A percentile compares a stretch with the other conserved stretches of the same genome.
phyloP scores from a whole-genome alignment of 192 early-diverging fungal species.

The Funneliformis mosseae region DNA sequence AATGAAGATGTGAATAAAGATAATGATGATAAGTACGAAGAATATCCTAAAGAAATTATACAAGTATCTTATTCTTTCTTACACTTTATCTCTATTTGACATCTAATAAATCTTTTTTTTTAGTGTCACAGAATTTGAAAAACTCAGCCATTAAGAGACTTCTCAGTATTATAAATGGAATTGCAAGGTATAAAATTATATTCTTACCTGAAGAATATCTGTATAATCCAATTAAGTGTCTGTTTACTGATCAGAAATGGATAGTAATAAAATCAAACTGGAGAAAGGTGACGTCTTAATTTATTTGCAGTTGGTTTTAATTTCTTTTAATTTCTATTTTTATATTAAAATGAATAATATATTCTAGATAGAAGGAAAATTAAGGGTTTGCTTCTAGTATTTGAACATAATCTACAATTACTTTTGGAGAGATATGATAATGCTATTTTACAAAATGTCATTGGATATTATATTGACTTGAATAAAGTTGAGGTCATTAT shows the following conservation, averaged over 20 bases:
- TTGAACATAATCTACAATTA: background rate
- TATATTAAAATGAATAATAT: background rate
- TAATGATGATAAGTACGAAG: too few relatives aligned
- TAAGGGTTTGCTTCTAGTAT: background rate
- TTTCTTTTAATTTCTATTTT: background rate
- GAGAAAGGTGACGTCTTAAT: background rate
- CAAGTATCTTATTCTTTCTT: too few relatives aligned
- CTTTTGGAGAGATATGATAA: background rate
- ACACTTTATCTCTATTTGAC: too few relatives aligned
- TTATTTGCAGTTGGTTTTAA: conserved; percentile 7
- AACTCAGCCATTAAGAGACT: too few relatives aligned
- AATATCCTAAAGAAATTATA: too few relatives aligned
- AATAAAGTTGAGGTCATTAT: too few relatives aligned
- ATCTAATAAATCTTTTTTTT: too few relatives aligned
- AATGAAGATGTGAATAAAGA: too few relatives aligned
- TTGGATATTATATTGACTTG: too few relatives aligned
- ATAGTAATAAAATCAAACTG: conserved; percentile 12
- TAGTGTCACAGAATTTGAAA: too few relatives aligned
- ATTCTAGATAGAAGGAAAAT: background rate
- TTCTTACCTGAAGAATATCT: conserved; percentile 11
- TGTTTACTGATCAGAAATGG: conserved; percentile 20
- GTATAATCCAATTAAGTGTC: conserved; percentile 3
- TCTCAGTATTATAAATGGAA: too few relatives aligned
- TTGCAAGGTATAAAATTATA: conserved; percentile 10
- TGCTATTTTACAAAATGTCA: background rate